phyloP scores from a whole-genome alignment of 805 yeast species.

The Saturnispora saitoi region DNA sequence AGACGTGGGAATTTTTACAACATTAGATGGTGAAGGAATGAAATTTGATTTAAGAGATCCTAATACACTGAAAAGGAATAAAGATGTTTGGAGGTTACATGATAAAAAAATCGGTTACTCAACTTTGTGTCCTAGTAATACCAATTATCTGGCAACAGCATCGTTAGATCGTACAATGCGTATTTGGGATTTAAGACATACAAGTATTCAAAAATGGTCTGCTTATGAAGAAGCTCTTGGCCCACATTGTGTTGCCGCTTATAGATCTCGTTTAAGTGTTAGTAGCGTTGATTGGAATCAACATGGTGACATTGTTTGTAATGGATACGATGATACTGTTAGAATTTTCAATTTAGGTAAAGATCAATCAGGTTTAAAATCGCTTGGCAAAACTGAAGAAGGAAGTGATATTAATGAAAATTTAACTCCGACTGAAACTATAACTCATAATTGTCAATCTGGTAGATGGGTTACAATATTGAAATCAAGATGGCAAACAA shows the following conservation, averaged over 20 bases:
- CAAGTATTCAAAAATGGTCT: conserved; percentile 44
- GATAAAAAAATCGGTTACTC: conserved; percentile 93
- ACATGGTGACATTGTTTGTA: conserved; percentile 67
- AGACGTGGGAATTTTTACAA: conserved; percentile 60
- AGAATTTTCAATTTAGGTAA: conserved; percentile 51
- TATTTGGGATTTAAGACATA: conserved; percentile 76
- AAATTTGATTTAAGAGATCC: conserved; percentile 55
- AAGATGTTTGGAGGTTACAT: conserved; percentile 49
- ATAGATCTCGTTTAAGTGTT: conserved; percentile 68
- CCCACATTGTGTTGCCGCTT: conserved; percentile 51
- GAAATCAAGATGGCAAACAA: conserved; percentile 77
- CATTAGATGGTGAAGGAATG: conserved; percentile 73
- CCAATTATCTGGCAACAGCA: conserved; percentile 71
- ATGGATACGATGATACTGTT: conserved; percentile 86
- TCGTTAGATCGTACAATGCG: conserved; percentile 80
- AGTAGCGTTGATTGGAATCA: conserved; percentile 79
- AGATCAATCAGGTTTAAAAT: conserved; percentile 20
- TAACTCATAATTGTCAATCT: conserved; percentile 89
- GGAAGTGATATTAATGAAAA: conserved; percentile 30
- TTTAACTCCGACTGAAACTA: conserved; percentile 50
- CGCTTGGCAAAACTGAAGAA: conserved; percentile 16
- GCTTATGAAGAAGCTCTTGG: conserved; percentile 40
- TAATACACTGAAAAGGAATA: not conserved
- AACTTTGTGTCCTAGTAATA: conserved; percentile 59
- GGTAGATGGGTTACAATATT: conserved; percentile 95